A percentile compares a stretch with the other conserved stretches of the same genome.
Evolutionary conservation across 2,329 filamentous ascomycete genomes (phyloP).

Genomic region (Cladosporium sp.): DNA sequence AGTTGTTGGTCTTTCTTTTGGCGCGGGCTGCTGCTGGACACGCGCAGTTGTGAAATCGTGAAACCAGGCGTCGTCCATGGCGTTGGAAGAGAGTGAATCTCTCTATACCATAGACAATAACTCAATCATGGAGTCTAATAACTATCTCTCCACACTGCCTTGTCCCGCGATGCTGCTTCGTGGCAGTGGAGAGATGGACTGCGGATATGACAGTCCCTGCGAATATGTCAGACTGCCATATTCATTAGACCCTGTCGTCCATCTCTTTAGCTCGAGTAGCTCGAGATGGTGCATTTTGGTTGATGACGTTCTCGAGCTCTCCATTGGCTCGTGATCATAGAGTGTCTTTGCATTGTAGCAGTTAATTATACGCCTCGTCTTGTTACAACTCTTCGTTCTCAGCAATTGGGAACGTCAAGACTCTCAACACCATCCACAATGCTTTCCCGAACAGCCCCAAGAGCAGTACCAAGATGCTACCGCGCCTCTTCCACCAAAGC

Average conservation of each 20-base stretch:
- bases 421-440: constrained; percentile 7
- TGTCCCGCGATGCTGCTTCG: constrained; percentile 3
- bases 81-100: background rate
- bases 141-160: no score
- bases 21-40: constrained; percentile 47
- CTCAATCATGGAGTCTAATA: no score
- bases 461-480: constrained; percentile 15
- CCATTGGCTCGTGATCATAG: background rate
- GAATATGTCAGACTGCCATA: background rate
- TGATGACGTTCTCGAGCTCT: constrained; percentile 12
- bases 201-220: background rate
- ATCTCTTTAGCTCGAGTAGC: no score
- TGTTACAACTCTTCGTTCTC: no score
- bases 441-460: constrained; percentile 18
- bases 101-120: no score
- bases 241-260: no score
- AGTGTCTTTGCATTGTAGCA: no score
- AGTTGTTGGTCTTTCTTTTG: constrained; percentile 46
- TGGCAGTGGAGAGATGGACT: background rate
- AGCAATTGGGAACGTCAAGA: background rate
- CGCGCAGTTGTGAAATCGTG: constrained; percentile 58
- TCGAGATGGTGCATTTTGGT: background rate
- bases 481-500: constrained; percentile 21
- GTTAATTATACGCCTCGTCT: no score
- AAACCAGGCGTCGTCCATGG: constrained; percentile 73